Base-by-base conservation (phyloP, 768 basidiomycete genomes). In the Lactarius evosmus region DNA sequence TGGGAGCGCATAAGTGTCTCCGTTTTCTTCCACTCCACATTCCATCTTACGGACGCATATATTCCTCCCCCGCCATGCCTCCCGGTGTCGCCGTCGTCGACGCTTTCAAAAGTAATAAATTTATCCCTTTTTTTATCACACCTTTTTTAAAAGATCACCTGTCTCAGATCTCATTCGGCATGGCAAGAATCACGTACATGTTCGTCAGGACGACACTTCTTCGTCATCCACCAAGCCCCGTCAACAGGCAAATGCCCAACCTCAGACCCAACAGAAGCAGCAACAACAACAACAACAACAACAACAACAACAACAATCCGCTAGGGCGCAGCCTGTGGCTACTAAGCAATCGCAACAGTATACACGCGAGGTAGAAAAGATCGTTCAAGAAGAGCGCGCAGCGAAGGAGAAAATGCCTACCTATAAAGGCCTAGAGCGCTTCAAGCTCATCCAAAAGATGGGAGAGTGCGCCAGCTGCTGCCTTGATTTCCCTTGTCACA, bases 361-460 rank as follows among this genome's bases (percentile, higher is more conserved):
- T 56, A 76, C 75, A 70, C 74, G 72, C 50, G 75, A 76, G 61
- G 86, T 86, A 22, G 85, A 91, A 71, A 77, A 82, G 62, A 86
- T 92, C 66, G 85, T 91, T 40, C 79, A 87, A 66, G 88, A 94
- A 71, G 91, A 91, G 71, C 82, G 86, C 38, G 82, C 87, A 70
- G 80, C 83, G 49, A 88, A 85, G 74, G 77, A 80, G 44, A 89
- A 85, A 76, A 85, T 96, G 88, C 95, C 95, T n/a, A 71, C 74
- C 1, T 91, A 95, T 77, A 85, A 85, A 70, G 95, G 93, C 17
- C 84, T 95, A 30, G 93, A 95, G 73, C 82, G 84, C 67, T 95
- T 83, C 74, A 82, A 80, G 65, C 80, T 95, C 19, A 55, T 89
- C 7, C 85, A 88, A 58, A 93, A 93, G 81, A 95, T 94, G 93